Percentiles rank a stretch among this genome's conserved stretches.
Conservation (phyloP, 225 moss, liverwort and hornwort genomes). For the Bryoerythrophyllum caledonicum region DNA sequence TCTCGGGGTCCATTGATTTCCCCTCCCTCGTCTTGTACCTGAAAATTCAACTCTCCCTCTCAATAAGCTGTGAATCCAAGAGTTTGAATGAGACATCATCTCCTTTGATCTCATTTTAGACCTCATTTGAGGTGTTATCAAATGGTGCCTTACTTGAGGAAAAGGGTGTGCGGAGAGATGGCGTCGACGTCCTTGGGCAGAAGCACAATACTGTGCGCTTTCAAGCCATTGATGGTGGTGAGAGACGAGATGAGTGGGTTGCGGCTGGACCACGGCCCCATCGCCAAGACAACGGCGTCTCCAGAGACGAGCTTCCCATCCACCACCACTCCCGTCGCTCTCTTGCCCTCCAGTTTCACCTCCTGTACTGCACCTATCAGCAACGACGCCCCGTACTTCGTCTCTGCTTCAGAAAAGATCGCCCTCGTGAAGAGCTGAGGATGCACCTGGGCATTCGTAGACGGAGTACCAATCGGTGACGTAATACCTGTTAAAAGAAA, state of each 20-base stretch:
- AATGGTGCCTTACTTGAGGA: constrained; percentile 46
- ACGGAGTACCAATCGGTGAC: constrained; percentile 57
- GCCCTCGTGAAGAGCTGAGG: constrained; percentile 83
- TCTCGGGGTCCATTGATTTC: constrained; percentile 72
- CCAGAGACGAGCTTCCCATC: constrained; percentile 64
- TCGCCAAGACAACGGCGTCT: constrained; percentile 83
- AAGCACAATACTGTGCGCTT: constrained; percentile 89
- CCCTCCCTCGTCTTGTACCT: constrained; percentile 86
- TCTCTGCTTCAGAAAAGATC: constrained; percentile 61
- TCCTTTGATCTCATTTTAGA: too few relatives aligned
- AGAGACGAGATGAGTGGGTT: constrained; percentile 71
- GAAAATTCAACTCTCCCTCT: neutral
- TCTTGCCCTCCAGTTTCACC: constrained; percentile 56
- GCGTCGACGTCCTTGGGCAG: constrained; percentile 57
- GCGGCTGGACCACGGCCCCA: constrained; percentile 95
- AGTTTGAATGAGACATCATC: too few relatives aligned
- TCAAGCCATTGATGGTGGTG: constrained; percentile 75
- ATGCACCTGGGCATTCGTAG: constrained; percentile 88
- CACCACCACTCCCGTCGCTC: constrained; percentile 66
- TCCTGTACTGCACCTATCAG: constrained; percentile 79
- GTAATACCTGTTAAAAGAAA: constrained; percentile 38
- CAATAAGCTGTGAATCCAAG: neutral
- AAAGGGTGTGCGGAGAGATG: constrained; percentile 74
- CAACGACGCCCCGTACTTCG: constrained; percentile 65
- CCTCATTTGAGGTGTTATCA: too few relatives aligned